Conservation (phyloP, 2,329 filamentous ascomycete genomes). For the Curvularia sp. region DNA sequence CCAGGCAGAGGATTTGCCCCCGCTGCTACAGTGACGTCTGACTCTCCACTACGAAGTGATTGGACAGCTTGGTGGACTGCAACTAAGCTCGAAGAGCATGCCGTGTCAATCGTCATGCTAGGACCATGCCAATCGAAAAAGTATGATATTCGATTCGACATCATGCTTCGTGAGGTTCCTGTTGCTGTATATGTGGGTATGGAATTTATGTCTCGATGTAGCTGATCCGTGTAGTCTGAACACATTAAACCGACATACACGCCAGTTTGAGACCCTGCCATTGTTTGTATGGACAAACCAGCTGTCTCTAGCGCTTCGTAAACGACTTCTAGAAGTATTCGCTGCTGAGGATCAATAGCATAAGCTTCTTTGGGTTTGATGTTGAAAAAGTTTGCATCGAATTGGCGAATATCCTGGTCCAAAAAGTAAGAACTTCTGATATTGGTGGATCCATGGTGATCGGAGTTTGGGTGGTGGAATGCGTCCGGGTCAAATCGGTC, state of each 20-base stretch:
- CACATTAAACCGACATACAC: background rate
- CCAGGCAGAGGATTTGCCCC: background rate
- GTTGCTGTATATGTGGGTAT: background rate
- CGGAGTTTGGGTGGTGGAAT: conserved; percentile 36
- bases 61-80: conserved; percentile 32
- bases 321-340: conserved; percentile 42
- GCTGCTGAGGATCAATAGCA: conserved; percentile 45
- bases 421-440: conserved; percentile 31
- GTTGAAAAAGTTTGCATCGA: conserved; percentile 45
- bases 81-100: conserved; percentile 44
- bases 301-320: conserved; percentile 54
- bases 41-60: conserved; percentile 6
- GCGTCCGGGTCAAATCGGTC: conserved; percentile 38
- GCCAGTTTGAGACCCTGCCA: background rate
- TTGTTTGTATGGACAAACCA: conserved; percentile 20
- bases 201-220: background rate
- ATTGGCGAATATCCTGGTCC: conserved; percentile 30
- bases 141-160: conserved; percentile 39
- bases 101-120: conserved; percentile 50
- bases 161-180: background rate
- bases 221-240: background rate
- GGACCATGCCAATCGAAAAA: conserved; percentile 48
- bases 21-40: background rate
- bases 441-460: conserved; percentile 45
- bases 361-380: conserved; percentile 38